Percentiles rank a stretch among this genome's conserved stretches.
Evolutionary conservation across 1,139 yeast species (phyloP).

Genomic region (Nakaseomyces bracarensis): DNA sequence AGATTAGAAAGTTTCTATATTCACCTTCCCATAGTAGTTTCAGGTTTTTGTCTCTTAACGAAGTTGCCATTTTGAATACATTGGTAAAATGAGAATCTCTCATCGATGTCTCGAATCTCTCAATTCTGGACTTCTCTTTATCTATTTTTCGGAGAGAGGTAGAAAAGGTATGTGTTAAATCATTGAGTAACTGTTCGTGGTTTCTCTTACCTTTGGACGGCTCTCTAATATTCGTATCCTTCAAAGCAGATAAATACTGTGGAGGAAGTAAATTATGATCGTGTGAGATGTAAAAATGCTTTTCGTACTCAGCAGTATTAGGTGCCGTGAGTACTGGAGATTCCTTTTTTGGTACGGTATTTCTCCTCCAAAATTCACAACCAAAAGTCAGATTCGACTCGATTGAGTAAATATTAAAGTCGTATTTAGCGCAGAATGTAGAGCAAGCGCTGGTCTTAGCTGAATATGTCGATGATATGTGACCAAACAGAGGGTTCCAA

Average conservation of each 20-base stretch:
- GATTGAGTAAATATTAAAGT: slow-evolving; percentile 84
- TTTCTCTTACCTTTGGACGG: slow-evolving; percentile 21
- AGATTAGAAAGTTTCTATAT: slow-evolving; percentile 66
- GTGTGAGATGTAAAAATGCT: slow-evolving; percentile 5
- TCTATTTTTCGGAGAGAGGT: slow-evolving; percentile 28
- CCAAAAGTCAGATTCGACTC: slow-evolving; percentile 83
- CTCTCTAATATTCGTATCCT: slow-evolving; percentile 1
- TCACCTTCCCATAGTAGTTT: slow-evolving; percentile 84
- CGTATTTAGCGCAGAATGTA: slow-evolving; percentile 77
- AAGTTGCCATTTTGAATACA: slow-evolving; percentile 68
- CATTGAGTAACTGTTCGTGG: slow-evolving; percentile 24
- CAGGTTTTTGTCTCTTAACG: slow-evolving; percentile 52
- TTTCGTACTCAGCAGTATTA: not conserved
- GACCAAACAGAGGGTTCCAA: slow-evolving; percentile 85
- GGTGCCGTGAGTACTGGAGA: not conserved
- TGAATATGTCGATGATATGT: slow-evolving; percentile 79
- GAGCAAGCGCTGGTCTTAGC: slow-evolving; percentile 71
- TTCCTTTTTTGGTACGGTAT: slow-evolving; percentile 15
- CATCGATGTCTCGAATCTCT: slow-evolving; percentile 47
- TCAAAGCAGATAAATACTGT: not conserved
- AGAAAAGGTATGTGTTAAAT: slow-evolving; percentile 28
- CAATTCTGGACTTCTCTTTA: slow-evolving; percentile 39
- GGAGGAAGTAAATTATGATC: slow-evolving; percentile 2
- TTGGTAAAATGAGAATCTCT: slow-evolving; percentile 53
- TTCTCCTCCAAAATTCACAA: slow-evolving; percentile 60